Evolutionary conservation across 495 filamentous ascomycete species (phyloP), one percentile per base, ranked within the genome.

Genomic region (Lentithecium fluviatile): DNA sequence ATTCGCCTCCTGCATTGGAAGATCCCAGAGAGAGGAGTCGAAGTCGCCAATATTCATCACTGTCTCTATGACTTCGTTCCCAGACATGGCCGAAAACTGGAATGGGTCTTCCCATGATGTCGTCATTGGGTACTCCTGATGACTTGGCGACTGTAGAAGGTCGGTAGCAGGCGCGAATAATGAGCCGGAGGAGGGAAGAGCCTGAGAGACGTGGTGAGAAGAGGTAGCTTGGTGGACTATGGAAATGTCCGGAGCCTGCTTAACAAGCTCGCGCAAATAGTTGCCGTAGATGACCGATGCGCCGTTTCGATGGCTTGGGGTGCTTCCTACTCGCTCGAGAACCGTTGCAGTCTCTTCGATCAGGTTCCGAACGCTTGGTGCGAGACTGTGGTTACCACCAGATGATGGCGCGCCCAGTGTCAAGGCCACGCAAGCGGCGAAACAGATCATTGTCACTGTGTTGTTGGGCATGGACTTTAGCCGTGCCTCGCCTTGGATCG

Each of bases 391-490:
- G 20, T 25, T 56, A 1, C 46, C 53, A 2, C 59, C 59, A 1
- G 52, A 21, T 0, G 45, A 10, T 55, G 52, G 45, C 13, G 43
- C 26, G 10, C 83, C 84, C 7, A 88, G 79, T 34, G 81, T 81
- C 20, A 89, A 75, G 0, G 85, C 85, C 46, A 87, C 85, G 64
- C 85, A 88, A 17, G 86, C 86, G 0, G 85, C 85, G 54, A 87
- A 89, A 4, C 86, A 86, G 21, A 88, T 88, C 86, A 88, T 88
- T 62, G 88, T 88, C 38, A 85, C 83, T 0, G 86, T 85, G 59
- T 89, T 88, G 74, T 88, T 89, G 3, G 86, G 86, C 85, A 89
- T 88, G 10, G 85, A 88, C 37, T 85, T 83, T 3, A 89, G 78
- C 58, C 84, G 79, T 1, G 76, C 75, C 70, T 89, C 86, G 5